These are phyloP conservation scores for Penicillium salamii DNA, from an alignment of 495 filamentous ascomycete genomes.

Conservation along the genomic window DNA sequence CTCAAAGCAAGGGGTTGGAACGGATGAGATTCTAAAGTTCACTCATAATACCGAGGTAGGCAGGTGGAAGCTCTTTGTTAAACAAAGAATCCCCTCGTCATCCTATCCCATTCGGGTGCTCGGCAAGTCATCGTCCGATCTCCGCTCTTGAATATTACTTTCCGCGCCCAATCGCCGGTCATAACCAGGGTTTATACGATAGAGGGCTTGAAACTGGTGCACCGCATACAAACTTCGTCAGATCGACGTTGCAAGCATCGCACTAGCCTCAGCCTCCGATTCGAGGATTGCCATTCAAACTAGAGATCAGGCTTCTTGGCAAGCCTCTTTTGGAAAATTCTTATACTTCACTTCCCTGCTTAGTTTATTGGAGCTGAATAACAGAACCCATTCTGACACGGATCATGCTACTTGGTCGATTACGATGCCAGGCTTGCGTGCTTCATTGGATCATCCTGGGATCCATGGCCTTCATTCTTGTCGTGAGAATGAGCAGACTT, in stretches of 20 bases:
- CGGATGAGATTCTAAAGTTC: neutral
- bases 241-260: constrained; percentile 4
- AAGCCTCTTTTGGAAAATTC: neutral
- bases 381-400: neutral
- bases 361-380: neutral
- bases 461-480: no score
- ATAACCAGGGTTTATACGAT: neutral
- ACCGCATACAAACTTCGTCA: constrained; percentile 6
- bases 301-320: neutral
- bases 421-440: neutral
- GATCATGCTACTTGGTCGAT: neutral
- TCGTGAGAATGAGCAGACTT: no score
- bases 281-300: constrained; percentile 10
- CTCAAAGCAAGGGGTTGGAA: neutral
- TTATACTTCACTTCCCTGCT: neutral
- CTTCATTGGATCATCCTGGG: no score
- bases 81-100: constrained; percentile 5
- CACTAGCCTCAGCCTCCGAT: constrained; percentile 6
- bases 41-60: neutral
- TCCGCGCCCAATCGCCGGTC: neutral
- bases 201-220: neutral
- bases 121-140: neutral
- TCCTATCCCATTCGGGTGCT: neutral
- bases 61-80: neutral
- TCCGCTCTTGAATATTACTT: neutral